These are phyloP conservation scores for Aspergillus sp. DNA, from an alignment of 2,329 filamentous ascomycete species.

Conservation along the genomic window DNA sequence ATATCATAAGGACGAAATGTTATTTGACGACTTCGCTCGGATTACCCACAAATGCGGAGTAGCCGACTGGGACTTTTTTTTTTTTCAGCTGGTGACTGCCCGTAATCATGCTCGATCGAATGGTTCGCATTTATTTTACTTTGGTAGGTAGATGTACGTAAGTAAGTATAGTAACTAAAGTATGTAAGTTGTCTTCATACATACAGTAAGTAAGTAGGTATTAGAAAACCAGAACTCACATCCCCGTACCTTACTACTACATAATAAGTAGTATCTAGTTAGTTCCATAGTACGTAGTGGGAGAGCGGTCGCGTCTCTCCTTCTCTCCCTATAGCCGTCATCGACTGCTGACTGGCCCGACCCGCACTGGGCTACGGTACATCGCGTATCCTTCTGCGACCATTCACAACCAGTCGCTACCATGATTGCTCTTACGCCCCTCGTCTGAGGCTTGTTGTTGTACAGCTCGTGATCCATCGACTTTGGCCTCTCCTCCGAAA, in stretches of 20 bases:
- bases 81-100: slow-evolving; percentile 25
- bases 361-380: slow-evolving; percentile 7
- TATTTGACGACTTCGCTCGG: slow-evolving; percentile 15
- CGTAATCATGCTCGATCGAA: slow-evolving; percentile 18
- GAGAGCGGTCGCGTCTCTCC: slow-evolving; percentile 32
- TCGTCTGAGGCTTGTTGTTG: slow-evolving; percentile 1
- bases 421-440: neutral
- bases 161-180: neutral
- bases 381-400: slow-evolving; percentile 2
- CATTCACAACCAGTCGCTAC: slow-evolving; percentile 8
- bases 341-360: slow-evolving; percentile 31
- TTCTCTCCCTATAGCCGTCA: slow-evolving; percentile 22
- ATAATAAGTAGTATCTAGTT: no score
- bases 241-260: slow-evolving; percentile 4
- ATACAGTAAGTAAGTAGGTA: neutral
- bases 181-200: slow-evolving; percentile 4
- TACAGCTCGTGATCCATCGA: slow-evolving; percentile 2
- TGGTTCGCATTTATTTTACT: slow-evolving; percentile 16
- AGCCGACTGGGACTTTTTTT: slow-evolving; percentile 15
- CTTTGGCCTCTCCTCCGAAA: neutral
- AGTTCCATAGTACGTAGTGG: neutral
- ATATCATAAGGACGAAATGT: slow-evolving; percentile 20
- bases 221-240: slow-evolving; percentile 2
- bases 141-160: slow-evolving; percentile 13
- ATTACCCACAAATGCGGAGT: slow-evolving; percentile 24